Evolutionary conservation across 2,329 filamentous ascomycete genomes (phyloP).

Genomic region (Colletotrichum higginsianum): DNA sequence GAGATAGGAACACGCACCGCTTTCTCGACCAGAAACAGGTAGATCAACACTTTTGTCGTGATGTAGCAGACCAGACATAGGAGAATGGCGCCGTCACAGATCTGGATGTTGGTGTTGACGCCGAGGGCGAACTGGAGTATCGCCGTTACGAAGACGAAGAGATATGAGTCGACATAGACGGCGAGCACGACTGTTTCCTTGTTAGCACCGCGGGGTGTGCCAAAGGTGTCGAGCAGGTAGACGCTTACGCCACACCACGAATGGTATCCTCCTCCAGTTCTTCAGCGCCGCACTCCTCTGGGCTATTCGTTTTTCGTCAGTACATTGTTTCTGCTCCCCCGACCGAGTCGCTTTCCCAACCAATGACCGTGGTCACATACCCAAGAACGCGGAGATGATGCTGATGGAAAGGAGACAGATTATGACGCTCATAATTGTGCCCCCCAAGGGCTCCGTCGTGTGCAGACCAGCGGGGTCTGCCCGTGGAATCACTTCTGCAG

Average conservation of each 20-base stretch:
- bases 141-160: slow-evolving; percentile 71
- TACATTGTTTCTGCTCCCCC: neutral
- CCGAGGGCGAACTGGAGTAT: slow-evolving; percentile 71
- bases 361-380: slow-evolving; percentile 46
- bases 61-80: slow-evolving; percentile 75
- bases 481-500: slow-evolving; percentile 6
- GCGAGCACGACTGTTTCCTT: slow-evolving; percentile 66
- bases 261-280: slow-evolving; percentile 58
- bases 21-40: slow-evolving; percentile 76
- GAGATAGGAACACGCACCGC: slow-evolving; percentile 59
- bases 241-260: slow-evolving; percentile 59
- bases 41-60: slow-evolving; percentile 76
- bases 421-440: slow-evolving; percentile 54
- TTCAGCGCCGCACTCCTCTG: slow-evolving; percentile 56
- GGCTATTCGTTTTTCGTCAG: slow-evolving; percentile 48
- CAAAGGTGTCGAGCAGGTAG: neutral
- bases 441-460: slow-evolving; percentile 50
- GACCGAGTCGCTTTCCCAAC: neutral
- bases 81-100: slow-evolving; percentile 72
- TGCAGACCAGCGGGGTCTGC: slow-evolving; percentile 28
- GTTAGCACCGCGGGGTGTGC: neutral
- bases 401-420: slow-evolving; percentile 53
- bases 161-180: slow-evolving; percentile 73
- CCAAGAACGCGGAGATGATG: slow-evolving; percentile 54
- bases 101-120: slow-evolving; percentile 63